These are phyloP conservation scores for Gleditsia sinensis DNA, from an alignment of 306 rosid species.

Conservation along the genomic window DNA sequence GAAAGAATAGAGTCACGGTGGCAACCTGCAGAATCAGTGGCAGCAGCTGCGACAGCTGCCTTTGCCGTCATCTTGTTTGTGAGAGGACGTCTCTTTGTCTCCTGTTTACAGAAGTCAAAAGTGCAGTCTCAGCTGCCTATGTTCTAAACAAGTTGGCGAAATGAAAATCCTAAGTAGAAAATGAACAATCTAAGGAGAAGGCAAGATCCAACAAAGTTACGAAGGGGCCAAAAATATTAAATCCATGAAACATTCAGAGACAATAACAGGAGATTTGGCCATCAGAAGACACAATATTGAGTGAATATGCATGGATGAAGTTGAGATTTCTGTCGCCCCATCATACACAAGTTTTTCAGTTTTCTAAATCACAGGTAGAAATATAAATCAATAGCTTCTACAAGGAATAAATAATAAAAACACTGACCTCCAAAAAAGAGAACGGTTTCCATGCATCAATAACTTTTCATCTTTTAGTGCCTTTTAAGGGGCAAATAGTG, in stretches of 20 bases:
- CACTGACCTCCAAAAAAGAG: background rate
- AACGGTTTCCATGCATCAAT: background rate
- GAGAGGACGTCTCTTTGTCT: constrained; percentile 78
- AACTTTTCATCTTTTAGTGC: background rate
- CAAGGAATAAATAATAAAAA: background rate
- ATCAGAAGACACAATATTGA: background rate
- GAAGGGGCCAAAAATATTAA: constrained; percentile 15
- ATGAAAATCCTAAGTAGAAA: background rate
- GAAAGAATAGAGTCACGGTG: constrained; percentile 85
- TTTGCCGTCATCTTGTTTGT: constrained; percentile 70
- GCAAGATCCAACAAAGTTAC: constrained; percentile 6
- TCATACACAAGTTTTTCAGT: background rate
- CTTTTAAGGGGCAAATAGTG: no score
- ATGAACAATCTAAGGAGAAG: constrained; percentile 12
- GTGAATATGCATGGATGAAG: background rate
- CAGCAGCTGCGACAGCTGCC: constrained; percentile 87
- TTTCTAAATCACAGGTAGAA: background rate
- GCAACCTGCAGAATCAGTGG: constrained; percentile 90
- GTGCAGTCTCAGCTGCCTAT: constrained; percentile 20
- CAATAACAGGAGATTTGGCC: constrained; percentile 9
- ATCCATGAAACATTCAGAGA: background rate
- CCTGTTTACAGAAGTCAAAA: constrained; percentile 54
- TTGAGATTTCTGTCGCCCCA: background rate
- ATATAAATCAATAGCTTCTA: background rate
- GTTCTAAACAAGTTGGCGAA: constrained; percentile 16